Conservation (phyloP, 2,329 filamentous ascomycete genomes). For the Diaporthe caulivora region DNA sequence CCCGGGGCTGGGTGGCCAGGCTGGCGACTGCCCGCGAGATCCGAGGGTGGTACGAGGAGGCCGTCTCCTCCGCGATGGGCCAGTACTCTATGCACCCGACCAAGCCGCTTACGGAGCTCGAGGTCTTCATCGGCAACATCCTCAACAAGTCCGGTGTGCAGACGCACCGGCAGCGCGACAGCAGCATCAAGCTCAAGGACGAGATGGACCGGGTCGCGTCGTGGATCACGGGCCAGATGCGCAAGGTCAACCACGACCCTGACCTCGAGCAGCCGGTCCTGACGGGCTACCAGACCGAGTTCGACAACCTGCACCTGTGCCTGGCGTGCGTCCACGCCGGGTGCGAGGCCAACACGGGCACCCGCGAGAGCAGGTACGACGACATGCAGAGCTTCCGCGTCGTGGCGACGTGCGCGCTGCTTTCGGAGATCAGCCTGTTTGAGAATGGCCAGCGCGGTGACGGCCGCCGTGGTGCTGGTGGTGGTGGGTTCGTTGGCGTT, state of each 20-base stretch:
- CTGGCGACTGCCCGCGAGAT: slow-evolving; percentile 57
- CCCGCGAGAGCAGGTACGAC: slow-evolving; percentile 19
- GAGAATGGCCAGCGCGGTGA: background rate
- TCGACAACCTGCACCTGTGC: slow-evolving; percentile 46
- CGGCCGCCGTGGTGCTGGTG: background rate
- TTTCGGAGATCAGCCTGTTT: slow-evolving; percentile 45
- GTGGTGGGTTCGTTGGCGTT: slow-evolving; percentile 17
- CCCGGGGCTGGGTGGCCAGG: slow-evolving; percentile 48
- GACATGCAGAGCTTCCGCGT: slow-evolving; percentile 48
- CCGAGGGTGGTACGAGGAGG: slow-evolving; percentile 57
- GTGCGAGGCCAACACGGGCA: slow-evolving; percentile 16
- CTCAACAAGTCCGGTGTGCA: slow-evolving; percentile 63
- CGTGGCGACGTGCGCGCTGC: slow-evolving; percentile 47
- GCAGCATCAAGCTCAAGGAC: slow-evolving; percentile 63
- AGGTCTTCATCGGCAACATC: slow-evolving; percentile 69
- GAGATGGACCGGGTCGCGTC: slow-evolving; percentile 61
- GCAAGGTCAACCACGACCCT: slow-evolving; percentile 21
- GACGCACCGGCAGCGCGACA: slow-evolving; percentile 63
- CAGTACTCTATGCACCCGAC: slow-evolving; percentile 60
- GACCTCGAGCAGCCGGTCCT: background rate
- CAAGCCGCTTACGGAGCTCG: slow-evolving; percentile 60
- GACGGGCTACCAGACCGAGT: slow-evolving; percentile 36
- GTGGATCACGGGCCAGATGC: slow-evolving; percentile 54
- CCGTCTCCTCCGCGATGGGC: slow-evolving; percentile 55
- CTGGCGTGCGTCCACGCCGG: slow-evolving; percentile 47